phyloP scores from a whole-genome alignment of 257 asterid species.

The Solanum etuberosum region DNA sequence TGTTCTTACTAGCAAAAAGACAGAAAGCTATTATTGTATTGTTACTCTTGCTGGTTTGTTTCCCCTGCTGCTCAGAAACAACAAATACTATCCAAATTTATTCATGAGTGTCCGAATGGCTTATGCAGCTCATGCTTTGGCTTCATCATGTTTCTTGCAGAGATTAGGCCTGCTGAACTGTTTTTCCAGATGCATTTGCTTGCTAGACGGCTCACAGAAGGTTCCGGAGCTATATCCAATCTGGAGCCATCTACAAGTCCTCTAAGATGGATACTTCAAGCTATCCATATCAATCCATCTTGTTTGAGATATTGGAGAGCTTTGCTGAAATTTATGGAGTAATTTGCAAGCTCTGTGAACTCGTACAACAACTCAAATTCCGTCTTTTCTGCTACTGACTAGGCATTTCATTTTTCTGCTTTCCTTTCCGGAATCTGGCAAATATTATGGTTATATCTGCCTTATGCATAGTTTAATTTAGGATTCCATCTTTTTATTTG shows the following conservation, averaged over 20 bases:
- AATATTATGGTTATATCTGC: not conserved
- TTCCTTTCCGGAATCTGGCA: not conserved
- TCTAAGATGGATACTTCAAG: constrained; percentile 53
- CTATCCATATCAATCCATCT: constrained; percentile 78
- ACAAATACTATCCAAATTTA: not conserved
- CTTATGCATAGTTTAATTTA: not conserved
- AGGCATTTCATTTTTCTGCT: not conserved
- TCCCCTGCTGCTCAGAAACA: not conserved
- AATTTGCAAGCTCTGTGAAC: not conserved
- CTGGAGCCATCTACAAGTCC: constrained; percentile 15
- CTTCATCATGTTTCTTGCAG: constrained; percentile 32
- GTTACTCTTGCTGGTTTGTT: not conserved
- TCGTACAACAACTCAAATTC: not conserved
- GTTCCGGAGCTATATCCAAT: constrained; percentile 10
- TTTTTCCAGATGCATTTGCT: constrained; percentile 83
- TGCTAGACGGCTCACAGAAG: constrained; percentile 16
- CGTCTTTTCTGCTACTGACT: not conserved
- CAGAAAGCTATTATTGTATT: not conserved
- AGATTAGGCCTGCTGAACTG: constrained; percentile 69
- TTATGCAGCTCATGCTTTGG: not conserved
- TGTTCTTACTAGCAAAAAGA: not conserved
- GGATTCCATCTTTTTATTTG: not conserved
- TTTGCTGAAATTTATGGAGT: constrained; percentile 11
- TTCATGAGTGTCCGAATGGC: not conserved
- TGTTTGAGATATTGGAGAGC: constrained; percentile 80